Percentiles rank a stretch among this genome's conserved stretches.
Conservation (phyloP, 225 moss, liverwort and hornwort genomes). For the Lunularia cruciata region DNA sequence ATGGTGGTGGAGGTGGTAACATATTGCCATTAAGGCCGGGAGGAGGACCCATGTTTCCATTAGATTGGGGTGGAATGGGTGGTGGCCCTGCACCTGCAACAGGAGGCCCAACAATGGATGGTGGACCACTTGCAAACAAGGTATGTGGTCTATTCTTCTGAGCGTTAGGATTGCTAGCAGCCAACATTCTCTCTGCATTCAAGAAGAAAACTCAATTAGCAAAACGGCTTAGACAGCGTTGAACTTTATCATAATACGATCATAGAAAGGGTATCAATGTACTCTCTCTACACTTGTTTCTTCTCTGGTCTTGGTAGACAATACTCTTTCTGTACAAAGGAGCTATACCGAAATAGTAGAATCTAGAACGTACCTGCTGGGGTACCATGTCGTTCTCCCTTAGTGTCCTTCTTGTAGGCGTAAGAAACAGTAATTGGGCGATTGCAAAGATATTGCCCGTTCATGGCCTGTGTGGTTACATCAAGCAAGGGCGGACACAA, state of each 20-base stretch:
- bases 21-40: constrained; percentile 63
- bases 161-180: constrained; percentile 89
- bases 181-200: constrained; percentile 83
- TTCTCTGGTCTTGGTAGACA: too few relatives aligned
- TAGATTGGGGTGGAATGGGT: constrained; percentile 59
- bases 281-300: too few relatives aligned
- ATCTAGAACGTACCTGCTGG: constrained; percentile 54
- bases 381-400: constrained; percentile 98
- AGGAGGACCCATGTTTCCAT: constrained; percentile 71
- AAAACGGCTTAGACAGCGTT: too few relatives aligned
- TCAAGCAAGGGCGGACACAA: too few relatives aligned
- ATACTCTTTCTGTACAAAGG: too few relatives aligned
- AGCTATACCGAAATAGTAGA: too few relatives aligned
- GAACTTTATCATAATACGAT: too few relatives aligned
- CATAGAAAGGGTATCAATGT: too few relatives aligned
- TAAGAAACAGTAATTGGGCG: constrained; percentile 97
- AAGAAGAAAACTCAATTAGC: constrained; percentile 5
- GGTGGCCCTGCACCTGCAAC: constrained; percentile 83
- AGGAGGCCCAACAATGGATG: constrained; percentile 84
- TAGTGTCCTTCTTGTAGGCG: constrained; percentile 98
- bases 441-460: constrained; percentile 97
- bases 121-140: constrained; percentile 94
- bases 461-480: constrained; percentile 96
- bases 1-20: constrained; percentile 59
- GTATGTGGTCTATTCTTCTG: constrained; percentile 97